A percentile compares a stretch with the other conserved stretches of the same genome.
These are phyloP conservation scores for Russula vinacea DNA, from an alignment of 768 basidiomycete genomes.

Conservation along the genomic window DNA sequence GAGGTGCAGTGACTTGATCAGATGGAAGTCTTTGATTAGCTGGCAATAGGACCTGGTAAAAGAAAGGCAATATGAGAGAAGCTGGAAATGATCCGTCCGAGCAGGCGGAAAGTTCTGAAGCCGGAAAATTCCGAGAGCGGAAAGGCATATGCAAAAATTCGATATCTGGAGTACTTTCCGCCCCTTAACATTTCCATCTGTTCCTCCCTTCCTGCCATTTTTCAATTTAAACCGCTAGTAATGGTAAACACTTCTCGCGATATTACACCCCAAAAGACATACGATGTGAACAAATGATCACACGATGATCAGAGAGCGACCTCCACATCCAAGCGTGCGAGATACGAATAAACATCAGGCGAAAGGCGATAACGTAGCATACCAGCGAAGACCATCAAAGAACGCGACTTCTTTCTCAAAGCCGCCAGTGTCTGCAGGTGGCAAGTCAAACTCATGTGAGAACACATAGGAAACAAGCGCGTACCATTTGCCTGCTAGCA, in stretches of 20 bases:
- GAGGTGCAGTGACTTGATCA: too few relatives aligned
- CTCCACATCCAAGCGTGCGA: conserved; percentile 82
- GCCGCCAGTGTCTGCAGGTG: conserved; percentile 54
- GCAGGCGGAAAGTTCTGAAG: too few relatives aligned
- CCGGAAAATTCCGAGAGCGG: too few relatives aligned
- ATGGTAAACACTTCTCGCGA: neutral
- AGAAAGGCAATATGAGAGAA: too few relatives aligned
- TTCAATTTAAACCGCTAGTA: too few relatives aligned
- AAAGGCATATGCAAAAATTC: too few relatives aligned
- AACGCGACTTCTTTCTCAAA: conserved; percentile 76
- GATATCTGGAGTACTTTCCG: too few relatives aligned
- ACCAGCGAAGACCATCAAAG: conserved; percentile 84
- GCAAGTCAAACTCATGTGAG: conserved; percentile 30
- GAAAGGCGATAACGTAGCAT: conserved; percentile 88
- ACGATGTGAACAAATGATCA: neutral
- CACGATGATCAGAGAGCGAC: conserved; percentile 56
- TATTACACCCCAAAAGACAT: neutral
- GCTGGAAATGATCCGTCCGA: too few relatives aligned
- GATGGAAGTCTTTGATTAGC: too few relatives aligned
- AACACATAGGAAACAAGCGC: conserved; percentile 33
- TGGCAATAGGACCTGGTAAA: too few relatives aligned
- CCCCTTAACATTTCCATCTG: too few relatives aligned
- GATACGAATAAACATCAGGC: conserved; percentile 84
- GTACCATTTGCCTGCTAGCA: conserved; percentile 70
- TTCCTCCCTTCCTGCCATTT: too few relatives aligned